A percentile compares a stretch with the other conserved stretches of the same genome.
Evolutionary conservation across 306 rosid species (phyloP).

Genomic region (Leucaena leucocephala): DNA sequence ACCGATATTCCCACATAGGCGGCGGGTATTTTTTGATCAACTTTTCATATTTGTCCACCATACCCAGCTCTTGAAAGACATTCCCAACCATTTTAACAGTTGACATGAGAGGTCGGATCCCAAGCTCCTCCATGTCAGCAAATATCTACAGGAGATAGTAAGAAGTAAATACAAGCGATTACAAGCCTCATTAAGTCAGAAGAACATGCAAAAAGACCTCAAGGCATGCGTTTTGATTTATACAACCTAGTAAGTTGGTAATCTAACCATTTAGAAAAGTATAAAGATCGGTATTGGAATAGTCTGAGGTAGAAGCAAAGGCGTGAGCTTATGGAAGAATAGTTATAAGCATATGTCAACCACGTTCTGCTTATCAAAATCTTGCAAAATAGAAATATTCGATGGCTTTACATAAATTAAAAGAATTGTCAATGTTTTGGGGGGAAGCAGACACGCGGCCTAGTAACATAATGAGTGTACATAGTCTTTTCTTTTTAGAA

Average conservation of each 20-base stretch:
- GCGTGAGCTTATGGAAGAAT: background rate
- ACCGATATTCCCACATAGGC: constrained; percentile 70
- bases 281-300: background rate
- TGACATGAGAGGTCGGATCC: constrained; percentile 60
- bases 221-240: background rate
- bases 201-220: constrained; percentile 7
- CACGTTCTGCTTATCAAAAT: background rate
- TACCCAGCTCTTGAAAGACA: constrained; percentile 76
- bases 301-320: background rate
- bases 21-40: constrained; percentile 79
- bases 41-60: constrained; percentile 73
- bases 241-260: background rate
- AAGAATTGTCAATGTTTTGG: background rate
- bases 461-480: background rate
- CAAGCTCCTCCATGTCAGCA: constrained; percentile 98
- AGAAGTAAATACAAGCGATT: constrained; percentile 28
- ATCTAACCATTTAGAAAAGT: background rate
- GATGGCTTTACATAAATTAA: background rate
- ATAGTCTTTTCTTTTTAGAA: too few relatives aligned
- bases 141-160: constrained; percentile 60
- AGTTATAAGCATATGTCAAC: background rate
- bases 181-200: background rate
- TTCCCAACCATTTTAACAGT: constrained; percentile 70
- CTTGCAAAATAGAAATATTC: background rate
- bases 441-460: background rate